phyloP scores from a whole-genome alignment of 768 basidiomycete species.

The Paxillus rubicundulus region DNA sequence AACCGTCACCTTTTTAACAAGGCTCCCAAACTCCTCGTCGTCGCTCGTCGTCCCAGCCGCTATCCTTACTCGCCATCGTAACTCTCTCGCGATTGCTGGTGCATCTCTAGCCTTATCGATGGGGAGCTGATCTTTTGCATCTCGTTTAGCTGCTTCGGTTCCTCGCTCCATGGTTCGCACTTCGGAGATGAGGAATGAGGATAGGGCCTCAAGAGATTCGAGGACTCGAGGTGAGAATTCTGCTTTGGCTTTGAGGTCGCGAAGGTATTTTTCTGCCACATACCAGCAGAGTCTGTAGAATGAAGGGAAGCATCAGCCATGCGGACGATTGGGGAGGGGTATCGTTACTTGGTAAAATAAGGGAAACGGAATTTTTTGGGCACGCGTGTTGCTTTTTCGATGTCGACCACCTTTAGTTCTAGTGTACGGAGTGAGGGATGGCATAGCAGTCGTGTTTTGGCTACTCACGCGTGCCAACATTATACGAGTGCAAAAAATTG shows the following conservation, averaged over 20 bases:
- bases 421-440: conserved; percentile 14
- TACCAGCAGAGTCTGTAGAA: conserved; percentile 80
- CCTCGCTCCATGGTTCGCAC: conserved; percentile 68
- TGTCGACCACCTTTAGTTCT: conserved; percentile 88
- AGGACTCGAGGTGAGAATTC: conserved; percentile 60
- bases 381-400: conserved; percentile 90
- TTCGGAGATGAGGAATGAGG: conserved; percentile 80
- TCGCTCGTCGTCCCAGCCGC: conserved; percentile 64
- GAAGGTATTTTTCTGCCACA: conserved; percentile 76
- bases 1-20: conserved; percentile 23
- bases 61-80: conserved; percentile 77
- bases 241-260: conserved; percentile 61
- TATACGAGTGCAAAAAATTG: conserved; percentile 94
- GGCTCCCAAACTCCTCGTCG: conserved; percentile 48
- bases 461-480: conserved; percentile 76
- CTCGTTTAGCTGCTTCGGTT: conserved; percentile 67
- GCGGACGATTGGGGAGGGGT: conserved; percentile 17
- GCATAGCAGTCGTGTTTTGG: background rate
- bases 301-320: conserved; percentile 3
- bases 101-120: conserved; percentile 80
- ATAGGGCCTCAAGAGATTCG: conserved; percentile 64
- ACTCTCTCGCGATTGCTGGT: conserved; percentile 74
- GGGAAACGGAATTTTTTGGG: conserved; percentile 92
- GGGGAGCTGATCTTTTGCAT: conserved; percentile 80
- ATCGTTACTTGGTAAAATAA: conserved; percentile 64